Percentiles rank a stretch among this genome's conserved stretches.
Conservation (phyloP, 2,329 filamentous ascomycete species). For the Onygena corvina region DNA sequence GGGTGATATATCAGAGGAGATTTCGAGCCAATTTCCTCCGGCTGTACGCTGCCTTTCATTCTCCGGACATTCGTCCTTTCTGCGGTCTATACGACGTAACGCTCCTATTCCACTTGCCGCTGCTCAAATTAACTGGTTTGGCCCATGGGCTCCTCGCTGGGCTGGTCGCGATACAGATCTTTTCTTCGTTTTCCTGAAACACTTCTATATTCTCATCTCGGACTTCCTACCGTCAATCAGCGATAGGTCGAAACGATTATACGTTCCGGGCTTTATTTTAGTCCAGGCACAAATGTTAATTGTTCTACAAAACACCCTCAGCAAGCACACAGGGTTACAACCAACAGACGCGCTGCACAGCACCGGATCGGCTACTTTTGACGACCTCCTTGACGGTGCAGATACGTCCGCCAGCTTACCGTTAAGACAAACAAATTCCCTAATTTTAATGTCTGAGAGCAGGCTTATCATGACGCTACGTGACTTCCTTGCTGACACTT, state of each 20-base stretch:
- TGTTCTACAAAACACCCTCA: constrained; percentile 70
- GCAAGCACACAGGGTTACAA: constrained; percentile 50
- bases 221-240: constrained; percentile 53
- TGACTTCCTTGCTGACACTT: constrained; percentile 59
- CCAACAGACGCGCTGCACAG: constrained; percentile 35
- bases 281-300: constrained; percentile 72
- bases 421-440: constrained; percentile 55
- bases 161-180: constrained; percentile 76
- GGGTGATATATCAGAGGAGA: constrained; percentile 44
- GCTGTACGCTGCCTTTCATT: constrained; percentile 51
- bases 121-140: constrained; percentile 68
- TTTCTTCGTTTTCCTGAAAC: constrained; percentile 83
- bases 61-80: constrained; percentile 48
- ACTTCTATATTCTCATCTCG: constrained; percentile 66
- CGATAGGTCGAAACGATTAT: constrained; percentile 44
- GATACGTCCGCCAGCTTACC: constrained; percentile 56
- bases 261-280: constrained; percentile 65
- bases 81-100: constrained; percentile 51
- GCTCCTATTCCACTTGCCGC: constrained; percentile 56
- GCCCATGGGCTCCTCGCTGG: constrained; percentile 76
- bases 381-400: constrained; percentile 51
- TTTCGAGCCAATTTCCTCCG: constrained; percentile 58
- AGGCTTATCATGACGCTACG: constrained; percentile 69
- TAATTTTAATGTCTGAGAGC: constrained; percentile 79
- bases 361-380: constrained; percentile 49